phyloP scores from a whole-genome alignment of 495 filamentous ascomycete genomes.

The Penicilliopsis zonata region DNA sequence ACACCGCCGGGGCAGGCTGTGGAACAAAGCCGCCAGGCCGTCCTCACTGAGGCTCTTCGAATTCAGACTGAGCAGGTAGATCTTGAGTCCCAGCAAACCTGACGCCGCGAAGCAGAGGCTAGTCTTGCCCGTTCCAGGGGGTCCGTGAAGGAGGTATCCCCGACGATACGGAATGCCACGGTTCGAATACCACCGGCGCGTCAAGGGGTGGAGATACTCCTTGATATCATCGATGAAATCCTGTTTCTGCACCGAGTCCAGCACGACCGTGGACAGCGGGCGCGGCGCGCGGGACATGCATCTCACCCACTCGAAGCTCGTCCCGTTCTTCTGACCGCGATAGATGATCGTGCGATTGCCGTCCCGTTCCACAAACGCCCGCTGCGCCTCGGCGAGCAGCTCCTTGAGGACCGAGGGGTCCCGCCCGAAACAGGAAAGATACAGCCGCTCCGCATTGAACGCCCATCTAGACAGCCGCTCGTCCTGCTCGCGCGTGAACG shows the following conservation, averaged over 20 bases:
- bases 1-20: slow-evolving; percentile 34
- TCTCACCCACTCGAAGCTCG: slow-evolving; percentile 44
- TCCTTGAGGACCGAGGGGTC: slow-evolving; percentile 53
- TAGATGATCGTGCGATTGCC: slow-evolving; percentile 55
- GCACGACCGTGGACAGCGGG: slow-evolving; percentile 72
- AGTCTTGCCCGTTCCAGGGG: slow-evolving; percentile 39
- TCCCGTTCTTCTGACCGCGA: slow-evolving; percentile 29
- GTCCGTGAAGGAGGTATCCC: slow-evolving; percentile 36
- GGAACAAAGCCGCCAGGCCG: slow-evolving; percentile 56
- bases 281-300: slow-evolving; percentile 60
- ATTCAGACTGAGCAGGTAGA: slow-evolving; percentile 36
- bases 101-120: slow-evolving; percentile 37
- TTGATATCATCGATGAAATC: slow-evolving; percentile 69
- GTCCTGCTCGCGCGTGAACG: slow-evolving; percentile 38
- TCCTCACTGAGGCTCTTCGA: slow-evolving; percentile 45
- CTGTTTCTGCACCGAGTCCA: slow-evolving; percentile 64
- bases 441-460: slow-evolving; percentile 45
- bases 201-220: slow-evolving; percentile 70
- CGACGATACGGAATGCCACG: slow-evolving; percentile 44
- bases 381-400: slow-evolving; percentile 51
- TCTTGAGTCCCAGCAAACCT: slow-evolving; percentile 28
- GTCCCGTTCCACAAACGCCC: slow-evolving; percentile 44
- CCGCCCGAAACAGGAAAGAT: slow-evolving; percentile 53
- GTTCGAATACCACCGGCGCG: slow-evolving; percentile 65
- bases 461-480: slow-evolving; percentile 12